Percentiles rank a stretch among this genome's conserved stretches.
These are phyloP conservation scores for Sordariomycetes sp. DNA, from an alignment of 2,329 filamentous ascomycete species.

Conservation along the genomic window DNA sequence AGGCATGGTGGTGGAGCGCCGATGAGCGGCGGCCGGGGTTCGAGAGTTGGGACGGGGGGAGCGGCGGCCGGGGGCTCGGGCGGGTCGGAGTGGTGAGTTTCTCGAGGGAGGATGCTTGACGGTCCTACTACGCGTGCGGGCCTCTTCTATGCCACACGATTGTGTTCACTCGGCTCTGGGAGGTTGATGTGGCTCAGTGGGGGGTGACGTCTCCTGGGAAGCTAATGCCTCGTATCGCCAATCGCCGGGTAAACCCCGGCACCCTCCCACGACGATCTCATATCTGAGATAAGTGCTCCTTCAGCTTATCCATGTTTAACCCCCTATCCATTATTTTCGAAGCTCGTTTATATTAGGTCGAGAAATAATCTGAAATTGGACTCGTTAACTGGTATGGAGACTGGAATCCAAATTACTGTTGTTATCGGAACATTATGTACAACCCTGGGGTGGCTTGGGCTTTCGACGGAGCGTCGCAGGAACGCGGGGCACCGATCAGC, in stretches of 20 bases:
- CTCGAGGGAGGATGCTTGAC: not conserved
- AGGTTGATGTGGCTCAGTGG: not conserved
- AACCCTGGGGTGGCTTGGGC: not conserved
- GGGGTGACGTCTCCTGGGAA: not conserved
- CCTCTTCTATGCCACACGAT: not conserved
- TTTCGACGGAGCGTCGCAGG: not conserved
- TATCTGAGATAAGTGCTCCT: not conserved
- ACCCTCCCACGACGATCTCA: not conserved
- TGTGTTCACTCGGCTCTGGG: not conserved
- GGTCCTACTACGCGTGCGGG: not conserved
- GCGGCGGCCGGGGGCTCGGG: not conserved
- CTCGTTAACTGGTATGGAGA: no score
- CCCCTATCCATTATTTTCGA: no score
- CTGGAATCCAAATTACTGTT: no score
- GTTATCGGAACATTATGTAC: no score
- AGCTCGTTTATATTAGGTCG: no score
- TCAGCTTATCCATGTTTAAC: not conserved
- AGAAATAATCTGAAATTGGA: no score
- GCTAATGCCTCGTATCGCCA: not conserved
- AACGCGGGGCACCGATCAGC: not conserved
- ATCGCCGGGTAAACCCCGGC: not conserved
- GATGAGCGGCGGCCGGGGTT: not conserved
- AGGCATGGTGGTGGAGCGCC: constrained; percentile 25
- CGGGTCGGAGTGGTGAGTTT: not conserved
- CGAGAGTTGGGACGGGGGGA: not conserved